Evolutionary conservation across 495 filamentous ascomycete species (phyloP).

Genomic region (Neurospora pannonica): DNA sequence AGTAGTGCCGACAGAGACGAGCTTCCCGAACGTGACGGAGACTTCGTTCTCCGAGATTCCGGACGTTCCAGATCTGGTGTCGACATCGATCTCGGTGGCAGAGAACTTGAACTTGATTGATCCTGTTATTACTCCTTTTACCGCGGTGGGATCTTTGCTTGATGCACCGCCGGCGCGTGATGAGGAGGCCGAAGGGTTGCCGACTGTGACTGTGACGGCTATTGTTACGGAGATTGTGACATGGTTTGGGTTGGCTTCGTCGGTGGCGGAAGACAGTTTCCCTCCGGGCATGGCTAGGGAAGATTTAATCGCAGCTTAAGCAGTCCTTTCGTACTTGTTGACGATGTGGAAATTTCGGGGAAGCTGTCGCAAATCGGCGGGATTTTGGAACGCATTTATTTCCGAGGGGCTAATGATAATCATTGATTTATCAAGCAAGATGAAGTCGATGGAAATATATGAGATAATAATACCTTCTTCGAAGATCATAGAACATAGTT

Average conservation of each 20-base stretch:
- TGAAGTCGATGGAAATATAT: background rate
- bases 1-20: conserved; percentile 4
- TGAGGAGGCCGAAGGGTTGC: background rate
- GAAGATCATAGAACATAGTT: background rate
- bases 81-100: background rate
- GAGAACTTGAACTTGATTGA: background rate
- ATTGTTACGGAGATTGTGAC: background rate
- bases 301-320: background rate
- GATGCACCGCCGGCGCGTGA: background rate
- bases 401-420: background rate
- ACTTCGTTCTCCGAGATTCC: background rate
- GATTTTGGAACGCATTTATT: background rate
- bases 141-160: background rate
- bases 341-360: background rate
- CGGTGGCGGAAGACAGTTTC: background rate
- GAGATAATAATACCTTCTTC: background rate
- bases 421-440: background rate
- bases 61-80: background rate
- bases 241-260: background rate
- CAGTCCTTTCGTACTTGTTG: background rate
- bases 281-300: no score
- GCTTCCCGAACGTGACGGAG: conserved; percentile 3
- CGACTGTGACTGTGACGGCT: background rate
- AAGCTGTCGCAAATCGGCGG: background rate
- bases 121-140: background rate